phyloP scores from a whole-genome alignment of 345 rosid species.

The Dimocarpus longan region DNA sequence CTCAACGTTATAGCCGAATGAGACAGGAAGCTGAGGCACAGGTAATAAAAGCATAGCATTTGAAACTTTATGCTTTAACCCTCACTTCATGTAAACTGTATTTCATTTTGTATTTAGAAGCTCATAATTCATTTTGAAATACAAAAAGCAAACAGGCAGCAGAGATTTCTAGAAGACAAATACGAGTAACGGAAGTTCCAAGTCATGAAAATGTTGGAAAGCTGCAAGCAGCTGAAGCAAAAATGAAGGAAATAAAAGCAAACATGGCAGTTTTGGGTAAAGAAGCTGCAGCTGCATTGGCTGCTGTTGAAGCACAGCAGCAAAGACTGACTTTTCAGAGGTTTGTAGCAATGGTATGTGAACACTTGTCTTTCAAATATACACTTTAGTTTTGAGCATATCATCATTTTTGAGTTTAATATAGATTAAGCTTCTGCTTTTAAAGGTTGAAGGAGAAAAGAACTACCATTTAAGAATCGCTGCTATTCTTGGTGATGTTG shows the following conservation, averaged over 20 bases:
- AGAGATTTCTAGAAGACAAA: constrained; percentile 80
- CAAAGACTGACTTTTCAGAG: constrained; percentile 89
- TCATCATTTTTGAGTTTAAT: constrained; percentile 16
- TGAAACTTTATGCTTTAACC: constrained; percentile 1
- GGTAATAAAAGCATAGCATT: constrained; percentile 46
- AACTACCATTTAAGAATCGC: constrained; percentile 83
- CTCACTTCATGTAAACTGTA: constrained; percentile 10
- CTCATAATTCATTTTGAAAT: constrained; percentile 35
- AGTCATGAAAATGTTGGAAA: constrained; percentile 90
- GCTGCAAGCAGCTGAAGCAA: constrained; percentile 84
- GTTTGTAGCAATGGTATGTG: constrained; percentile 80
- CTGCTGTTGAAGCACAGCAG: constrained; percentile 96
- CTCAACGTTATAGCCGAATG: constrained; percentile 98
- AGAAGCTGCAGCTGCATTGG: constrained; percentile 96
- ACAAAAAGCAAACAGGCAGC: constrained; percentile 61
- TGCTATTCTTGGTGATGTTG: constrained; percentile 89
- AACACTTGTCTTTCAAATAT: constrained; percentile 2
- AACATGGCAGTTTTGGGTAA: constrained; percentile 97
- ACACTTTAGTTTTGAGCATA: constrained; percentile 13
- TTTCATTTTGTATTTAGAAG: constrained; percentile 18
- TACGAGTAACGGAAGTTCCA: constrained; percentile 76
- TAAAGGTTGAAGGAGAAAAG: constrained; percentile 94
- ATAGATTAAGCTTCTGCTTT: constrained; percentile 12
- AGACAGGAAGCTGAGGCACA: constrained; percentile 95
- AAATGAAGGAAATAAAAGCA: constrained; percentile 79